phyloP scores from a whole-genome alignment of 441 rosid genomes.

The Adansonia madagascariensis region DNA sequence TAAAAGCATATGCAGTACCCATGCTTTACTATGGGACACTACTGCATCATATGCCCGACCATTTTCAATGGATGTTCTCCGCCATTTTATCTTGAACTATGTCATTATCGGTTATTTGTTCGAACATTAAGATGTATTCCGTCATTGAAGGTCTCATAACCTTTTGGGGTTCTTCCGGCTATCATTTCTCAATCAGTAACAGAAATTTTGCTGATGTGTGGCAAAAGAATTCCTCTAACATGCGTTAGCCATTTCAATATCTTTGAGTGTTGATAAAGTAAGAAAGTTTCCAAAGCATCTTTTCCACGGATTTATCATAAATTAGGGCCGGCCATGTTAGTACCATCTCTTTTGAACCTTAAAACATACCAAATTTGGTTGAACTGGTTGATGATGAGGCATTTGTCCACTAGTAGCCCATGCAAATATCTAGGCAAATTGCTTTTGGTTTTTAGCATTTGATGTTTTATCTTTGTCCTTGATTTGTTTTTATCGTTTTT shows the following conservation, averaged over 20 bases:
- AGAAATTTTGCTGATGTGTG: background rate
- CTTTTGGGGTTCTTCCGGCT: background rate
- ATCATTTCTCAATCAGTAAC: background rate
- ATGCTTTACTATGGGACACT: background rate
- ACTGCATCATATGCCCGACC: background rate
- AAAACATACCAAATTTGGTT: background rate
- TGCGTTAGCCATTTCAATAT: background rate
- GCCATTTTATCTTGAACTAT: background rate
- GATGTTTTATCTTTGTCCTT: background rate
- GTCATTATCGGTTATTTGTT: background rate
- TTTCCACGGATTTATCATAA: conserved; percentile 18
- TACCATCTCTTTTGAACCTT: background rate
- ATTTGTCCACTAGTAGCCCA: background rate
- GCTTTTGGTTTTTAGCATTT: background rate
- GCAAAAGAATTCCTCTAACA: background rate
- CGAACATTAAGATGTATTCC: background rate
- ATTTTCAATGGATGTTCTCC: background rate
- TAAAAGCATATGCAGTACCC: background rate
- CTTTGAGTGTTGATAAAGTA: background rate
- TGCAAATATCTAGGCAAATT: background rate
- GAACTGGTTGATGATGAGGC: background rate
- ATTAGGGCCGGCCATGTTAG: background rate
- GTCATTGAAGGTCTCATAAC: background rate
- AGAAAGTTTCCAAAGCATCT: conserved; percentile 10
- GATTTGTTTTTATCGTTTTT: background rate